Evolutionary conservation across 2,329 filamentous ascomycete species (phyloP).

Genomic region (Aotearoamyces nothofagi): DNA sequence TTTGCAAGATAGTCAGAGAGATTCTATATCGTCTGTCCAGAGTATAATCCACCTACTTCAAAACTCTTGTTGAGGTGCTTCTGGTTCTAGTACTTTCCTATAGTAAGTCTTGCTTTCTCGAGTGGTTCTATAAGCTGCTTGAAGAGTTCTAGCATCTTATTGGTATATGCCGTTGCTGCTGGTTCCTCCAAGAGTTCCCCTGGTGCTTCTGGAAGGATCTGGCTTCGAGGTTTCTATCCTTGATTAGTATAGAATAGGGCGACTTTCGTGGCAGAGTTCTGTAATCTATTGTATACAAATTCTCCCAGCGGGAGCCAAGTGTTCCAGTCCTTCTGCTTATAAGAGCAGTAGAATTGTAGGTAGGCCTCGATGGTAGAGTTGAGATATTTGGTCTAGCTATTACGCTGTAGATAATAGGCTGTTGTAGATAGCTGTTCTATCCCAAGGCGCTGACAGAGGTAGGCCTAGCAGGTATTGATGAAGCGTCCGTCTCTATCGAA

Average conservation of each 20-base stretch:
- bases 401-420: constrained; percentile 5
- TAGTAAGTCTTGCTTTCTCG: too few relatives aligned
- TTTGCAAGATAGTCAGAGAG: background rate
- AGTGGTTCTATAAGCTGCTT: too few relatives aligned
- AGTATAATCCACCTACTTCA: background rate
- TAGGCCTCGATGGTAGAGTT: constrained; percentile 6
- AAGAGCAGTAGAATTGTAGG: constrained; percentile 2
- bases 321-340: constrained; percentile 7
- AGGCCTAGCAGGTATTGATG: constrained; percentile 4
- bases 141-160: too few relatives aligned
- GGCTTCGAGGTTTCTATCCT: too few relatives aligned
- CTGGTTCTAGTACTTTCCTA: too few relatives aligned
- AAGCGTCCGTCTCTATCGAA: constrained; percentile 5
- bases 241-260: too few relatives aligned
- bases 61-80: too few relatives aligned
- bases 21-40: background rate
- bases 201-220: too few relatives aligned
- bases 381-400: constrained; percentile 4
- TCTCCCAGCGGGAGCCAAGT: constrained; percentile 4
- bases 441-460: background rate
- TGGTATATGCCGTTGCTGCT: too few relatives aligned
- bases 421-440: constrained; percentile 2
- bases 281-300: background rate
- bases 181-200: too few relatives aligned
- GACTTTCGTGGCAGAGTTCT: too few relatives aligned